Percentiles rank a stretch among this genome's conserved stretches.
phyloP scores from a whole-genome alignment of 768 basidiomycete genomes.

The Leucogyrophana mollusca region DNA sequence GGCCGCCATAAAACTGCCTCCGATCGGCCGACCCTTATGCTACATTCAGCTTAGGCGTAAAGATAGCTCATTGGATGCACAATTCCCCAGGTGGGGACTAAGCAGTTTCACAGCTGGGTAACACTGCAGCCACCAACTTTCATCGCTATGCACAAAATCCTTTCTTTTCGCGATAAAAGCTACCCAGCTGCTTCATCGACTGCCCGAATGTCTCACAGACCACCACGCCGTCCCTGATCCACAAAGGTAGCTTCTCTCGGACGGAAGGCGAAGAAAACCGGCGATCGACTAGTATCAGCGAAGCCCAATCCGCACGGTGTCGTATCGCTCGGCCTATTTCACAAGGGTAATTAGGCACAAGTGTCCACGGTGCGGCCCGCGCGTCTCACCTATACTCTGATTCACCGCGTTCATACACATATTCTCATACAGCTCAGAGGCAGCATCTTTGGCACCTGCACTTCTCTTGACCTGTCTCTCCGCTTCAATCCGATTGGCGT shows the following conservation, averaged over 20 bases:
- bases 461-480: conserved; percentile 34
- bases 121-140: too few species aligned
- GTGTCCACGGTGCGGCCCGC: not conserved
- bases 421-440: conserved; percentile 84
- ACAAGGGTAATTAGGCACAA: not conserved
- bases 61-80: too few species aligned
- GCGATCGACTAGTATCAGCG: conserved; percentile 81
- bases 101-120: too few species aligned
- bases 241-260: conserved; percentile 79
- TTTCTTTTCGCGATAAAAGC: conserved; percentile 66
- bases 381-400: conserved; percentile 83
- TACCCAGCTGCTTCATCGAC: conserved; percentile 62
- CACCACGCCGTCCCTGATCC: conserved; percentile 71
- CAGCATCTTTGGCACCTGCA: conserved; percentile 58
- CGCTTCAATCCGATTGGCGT: conserved; percentile 66
- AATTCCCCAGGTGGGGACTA: too few species aligned
- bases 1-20: too few species aligned
- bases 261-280: conserved; percentile 75
- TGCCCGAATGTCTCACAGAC: conserved; percentile 69
- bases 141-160: too few species aligned
- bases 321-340: conserved; percentile 85
- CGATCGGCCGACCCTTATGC: too few species aligned
- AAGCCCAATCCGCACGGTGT: conserved; percentile 89
- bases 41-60: too few species aligned
- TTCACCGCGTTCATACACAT: conserved; percentile 95